Evolutionary conservation across 23 red algal species (phyloP).

Genomic region (Gracilaria domingensis): DNA sequence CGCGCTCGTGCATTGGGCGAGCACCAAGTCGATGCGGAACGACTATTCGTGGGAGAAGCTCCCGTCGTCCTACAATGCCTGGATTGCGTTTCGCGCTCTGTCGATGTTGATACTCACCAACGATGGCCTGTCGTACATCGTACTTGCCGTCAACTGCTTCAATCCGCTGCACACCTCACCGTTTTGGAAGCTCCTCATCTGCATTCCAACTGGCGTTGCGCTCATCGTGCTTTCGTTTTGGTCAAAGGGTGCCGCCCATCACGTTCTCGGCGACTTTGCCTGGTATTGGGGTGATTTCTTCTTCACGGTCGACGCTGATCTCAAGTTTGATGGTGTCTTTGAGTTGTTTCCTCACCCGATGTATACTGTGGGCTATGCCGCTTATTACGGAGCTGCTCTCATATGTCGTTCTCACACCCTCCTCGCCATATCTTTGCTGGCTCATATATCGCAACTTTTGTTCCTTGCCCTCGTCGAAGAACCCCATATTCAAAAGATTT

Average conservation of each 20-base stretch:
- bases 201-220: conserved; percentile 54
- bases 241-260: conserved; percentile 88
- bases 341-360: conserved; percentile 99
- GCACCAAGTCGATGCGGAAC: conserved; percentile 40
- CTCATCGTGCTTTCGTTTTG: conserved; percentile 81
- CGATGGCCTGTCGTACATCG: conserved; percentile 90
- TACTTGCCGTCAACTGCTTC: conserved; percentile 74
- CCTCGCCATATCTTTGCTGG: conserved; percentile 81
- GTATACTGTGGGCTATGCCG: conserved; percentile 99
- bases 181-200: conserved; percentile 30
- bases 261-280: conserved; percentile 92
- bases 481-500: conserved; percentile 94
- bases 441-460: conserved; percentile 85
- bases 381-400: conserved; percentile 91
- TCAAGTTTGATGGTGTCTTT: conserved; percentile 95
- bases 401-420: conserved; percentile 83
- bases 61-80: conserved; percentile 84
- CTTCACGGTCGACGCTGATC: conserved; percentile 86
- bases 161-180: conserved; percentile 47
- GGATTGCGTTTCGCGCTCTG: conserved; percentile 88
- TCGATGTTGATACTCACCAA: conserved; percentile 94
- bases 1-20: conserved; percentile 35
- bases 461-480: conserved; percentile 95
- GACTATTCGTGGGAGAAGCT: conserved; percentile 55
- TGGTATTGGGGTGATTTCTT: conserved; percentile 99